Percentiles rank a stretch among this genome's conserved stretches.
Conservation (phyloP, 805 yeast genomes). For the Starmerella apicola region DNA sequence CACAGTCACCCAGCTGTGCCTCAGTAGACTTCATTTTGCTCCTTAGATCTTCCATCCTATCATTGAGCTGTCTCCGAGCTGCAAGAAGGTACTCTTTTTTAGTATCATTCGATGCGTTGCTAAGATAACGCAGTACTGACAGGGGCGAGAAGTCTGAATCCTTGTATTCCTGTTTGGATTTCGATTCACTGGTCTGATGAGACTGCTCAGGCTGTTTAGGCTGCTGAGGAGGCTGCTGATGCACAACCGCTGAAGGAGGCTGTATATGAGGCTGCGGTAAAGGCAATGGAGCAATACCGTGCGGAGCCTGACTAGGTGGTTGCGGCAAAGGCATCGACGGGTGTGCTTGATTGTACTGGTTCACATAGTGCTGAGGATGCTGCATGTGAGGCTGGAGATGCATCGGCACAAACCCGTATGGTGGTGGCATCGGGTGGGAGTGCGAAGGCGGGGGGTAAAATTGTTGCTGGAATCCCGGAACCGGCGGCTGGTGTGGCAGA, state of each 20-base stretch:
- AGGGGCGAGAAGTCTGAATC: constrained; percentile 21
- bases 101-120: constrained; percentile 21
- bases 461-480: too few species aligned
- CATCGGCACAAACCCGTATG: too few species aligned
- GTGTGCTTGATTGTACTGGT: too few species aligned
- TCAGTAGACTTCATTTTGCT: constrained; percentile 23
- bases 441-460: too few species aligned
- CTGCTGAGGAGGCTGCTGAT: not conserved
- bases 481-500: too few species aligned
- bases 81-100: constrained; percentile 26
- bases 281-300: too few species aligned
- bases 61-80: constrained; percentile 26
- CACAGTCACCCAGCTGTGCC: constrained; percentile 23
- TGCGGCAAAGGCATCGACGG: too few species aligned
- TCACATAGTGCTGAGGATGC: too few species aligned
- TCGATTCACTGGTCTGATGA: not conserved
- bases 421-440: too few species aligned
- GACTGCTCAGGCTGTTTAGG: not conserved
- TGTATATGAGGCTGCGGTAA: constrained; percentile 1
- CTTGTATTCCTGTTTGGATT: not conserved
- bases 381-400: too few species aligned
- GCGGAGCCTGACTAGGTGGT: too few species aligned
- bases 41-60: constrained; percentile 24
- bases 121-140: constrained; percentile 22
- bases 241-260: not conserved